Conservation (phyloP, 192 early-diverging fungal species). For the Lobosporangium transversale region DNA sequence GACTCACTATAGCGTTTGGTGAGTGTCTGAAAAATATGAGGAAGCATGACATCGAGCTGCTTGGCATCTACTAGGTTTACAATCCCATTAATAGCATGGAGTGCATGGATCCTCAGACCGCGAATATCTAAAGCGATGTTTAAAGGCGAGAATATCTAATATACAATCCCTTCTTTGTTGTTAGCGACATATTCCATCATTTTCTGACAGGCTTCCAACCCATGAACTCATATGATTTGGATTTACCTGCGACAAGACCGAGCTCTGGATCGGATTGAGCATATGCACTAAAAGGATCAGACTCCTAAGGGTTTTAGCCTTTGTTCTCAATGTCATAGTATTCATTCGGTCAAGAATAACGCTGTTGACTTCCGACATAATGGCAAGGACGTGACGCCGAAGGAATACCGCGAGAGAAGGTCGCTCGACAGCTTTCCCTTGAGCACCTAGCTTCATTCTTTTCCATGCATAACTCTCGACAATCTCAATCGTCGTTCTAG, state of each 20-base stretch:
- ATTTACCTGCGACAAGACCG: conserved; percentile 27
- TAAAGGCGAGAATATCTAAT: conserved; percentile 32
- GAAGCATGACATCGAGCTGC: conserved; percentile 24
- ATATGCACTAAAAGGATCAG: conserved; percentile 9
- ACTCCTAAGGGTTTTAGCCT: conserved; percentile 31
- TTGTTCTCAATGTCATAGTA: conserved; percentile 13
- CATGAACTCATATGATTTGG: background rate
- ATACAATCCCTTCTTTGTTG: background rate
- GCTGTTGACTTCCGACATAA: conserved; percentile 41
- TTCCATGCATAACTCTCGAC: conserved; percentile 28
- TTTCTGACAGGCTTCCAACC: too few relatives aligned
- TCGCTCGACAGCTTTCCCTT: conserved; percentile 2
- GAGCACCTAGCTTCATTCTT: background rate
- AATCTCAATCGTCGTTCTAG: conserved; percentile 11
- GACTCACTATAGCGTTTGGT: conserved; percentile 9
- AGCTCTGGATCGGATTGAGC: conserved; percentile 28
- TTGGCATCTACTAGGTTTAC: background rate
- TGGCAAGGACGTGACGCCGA: conserved; percentile 28
- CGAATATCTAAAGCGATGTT: conserved; percentile 25
- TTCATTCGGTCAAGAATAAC: conserved; percentile 15
- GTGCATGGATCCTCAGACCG: conserved; percentile 18
- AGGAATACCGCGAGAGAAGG: conserved; percentile 23
- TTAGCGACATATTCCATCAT: too few relatives aligned
- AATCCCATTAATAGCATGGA: conserved; percentile 11
- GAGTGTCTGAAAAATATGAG: conserved; percentile 14